Percentiles rank a stretch among this genome's conserved stretches.
Conservation (phyloP, 257 asterid genomes). For the Solanum raphanifolium region DNA sequence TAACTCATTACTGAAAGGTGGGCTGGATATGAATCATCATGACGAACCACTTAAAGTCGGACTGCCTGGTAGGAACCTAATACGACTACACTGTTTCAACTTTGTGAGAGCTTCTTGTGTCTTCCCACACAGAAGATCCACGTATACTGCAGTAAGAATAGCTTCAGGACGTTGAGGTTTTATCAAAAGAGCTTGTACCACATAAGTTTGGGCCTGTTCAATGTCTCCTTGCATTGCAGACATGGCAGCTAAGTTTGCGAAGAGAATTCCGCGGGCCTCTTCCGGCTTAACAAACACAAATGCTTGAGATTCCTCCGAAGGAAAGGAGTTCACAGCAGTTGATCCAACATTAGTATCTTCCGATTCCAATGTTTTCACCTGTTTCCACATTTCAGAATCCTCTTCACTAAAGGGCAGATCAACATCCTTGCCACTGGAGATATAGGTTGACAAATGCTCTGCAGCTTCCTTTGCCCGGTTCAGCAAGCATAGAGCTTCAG, state of each 20-base stretch:
- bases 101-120: conserved; percentile 54
- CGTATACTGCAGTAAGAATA: conserved; percentile 55
- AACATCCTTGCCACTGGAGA: conserved; percentile 37
- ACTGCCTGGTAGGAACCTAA: conserved; percentile 32
- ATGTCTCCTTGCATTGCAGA: conserved; percentile 48
- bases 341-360: conserved; percentile 42
- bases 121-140: conserved; percentile 60
- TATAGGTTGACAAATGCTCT: conserved; percentile 31
- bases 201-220: conserved; percentile 50
- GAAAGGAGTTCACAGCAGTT: conserved; percentile 1
- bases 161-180: conserved; percentile 47
- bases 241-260: conserved; percentile 57
- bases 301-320: conserved; percentile 30
- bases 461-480: conserved; percentile 76
- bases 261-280: conserved; percentile 64
- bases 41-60: conserved; percentile 23
- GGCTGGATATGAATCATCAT: conserved; percentile 28
- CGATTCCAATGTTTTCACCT: conserved; percentile 37
- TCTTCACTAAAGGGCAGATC: conserved; percentile 58
- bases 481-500: conserved; percentile 82
- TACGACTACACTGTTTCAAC: conserved; percentile 42
- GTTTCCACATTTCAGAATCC: conserved; percentile 57
- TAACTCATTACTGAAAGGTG: conserved; percentile 31
- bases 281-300: conserved; percentile 55
- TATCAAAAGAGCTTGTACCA: conserved; percentile 37